Percentiles rank a stretch among this genome's conserved stretches.
phyloP scores from a whole-genome alignment of 2,329 filamentous ascomycete species.

The Epicoccum nigrum region DNA sequence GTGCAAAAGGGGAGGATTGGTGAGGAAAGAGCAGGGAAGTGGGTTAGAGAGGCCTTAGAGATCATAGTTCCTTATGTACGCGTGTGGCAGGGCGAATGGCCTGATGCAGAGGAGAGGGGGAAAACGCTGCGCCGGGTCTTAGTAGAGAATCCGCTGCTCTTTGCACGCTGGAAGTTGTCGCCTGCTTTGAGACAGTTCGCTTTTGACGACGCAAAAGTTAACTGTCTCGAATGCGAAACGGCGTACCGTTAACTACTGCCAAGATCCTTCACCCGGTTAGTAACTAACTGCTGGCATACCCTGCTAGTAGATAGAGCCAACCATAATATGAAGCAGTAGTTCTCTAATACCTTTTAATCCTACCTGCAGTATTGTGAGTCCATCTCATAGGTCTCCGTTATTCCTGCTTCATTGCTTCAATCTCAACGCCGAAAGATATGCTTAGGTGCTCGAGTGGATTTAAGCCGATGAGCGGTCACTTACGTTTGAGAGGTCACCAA shows the following conservation, averaged over 20 bases:
- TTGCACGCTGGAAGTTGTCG: slow-evolving; percentile 23
- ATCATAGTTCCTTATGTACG: slow-evolving; percentile 16
- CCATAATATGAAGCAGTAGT: no score
- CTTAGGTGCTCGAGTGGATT: no score
- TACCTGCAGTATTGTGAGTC: no score
- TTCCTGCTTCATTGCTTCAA: no score
- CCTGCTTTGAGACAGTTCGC: slow-evolving; percentile 19
- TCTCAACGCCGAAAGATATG: no score
- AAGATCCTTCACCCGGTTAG: slow-evolving; percentile 12
- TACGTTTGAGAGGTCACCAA: no score
- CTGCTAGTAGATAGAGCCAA: slow-evolving; percentile 4
- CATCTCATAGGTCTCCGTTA: no score
- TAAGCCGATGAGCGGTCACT: no score
- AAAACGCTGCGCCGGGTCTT: slow-evolving; percentile 19
- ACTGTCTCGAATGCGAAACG: slow-evolving; percentile 13
- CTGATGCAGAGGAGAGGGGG: slow-evolving; percentile 11
- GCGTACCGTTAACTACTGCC: slow-evolving; percentile 22
- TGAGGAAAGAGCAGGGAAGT: slow-evolving; percentile 15
- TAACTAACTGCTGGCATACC: slow-evolving; percentile 2
- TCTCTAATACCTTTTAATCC: no score
- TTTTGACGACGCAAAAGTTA: slow-evolving; percentile 20
- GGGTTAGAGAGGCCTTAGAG: slow-evolving; percentile 15
- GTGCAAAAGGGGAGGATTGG: slow-evolving; percentile 18
- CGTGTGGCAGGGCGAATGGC: slow-evolving; percentile 15
- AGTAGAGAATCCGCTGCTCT: slow-evolving; percentile 20